Evolutionary conservation across 2,329 filamentous ascomycete species (phyloP), one percentile per base, ranked within the genome.

Genomic region (Taxawa tesnikishii): DNA sequence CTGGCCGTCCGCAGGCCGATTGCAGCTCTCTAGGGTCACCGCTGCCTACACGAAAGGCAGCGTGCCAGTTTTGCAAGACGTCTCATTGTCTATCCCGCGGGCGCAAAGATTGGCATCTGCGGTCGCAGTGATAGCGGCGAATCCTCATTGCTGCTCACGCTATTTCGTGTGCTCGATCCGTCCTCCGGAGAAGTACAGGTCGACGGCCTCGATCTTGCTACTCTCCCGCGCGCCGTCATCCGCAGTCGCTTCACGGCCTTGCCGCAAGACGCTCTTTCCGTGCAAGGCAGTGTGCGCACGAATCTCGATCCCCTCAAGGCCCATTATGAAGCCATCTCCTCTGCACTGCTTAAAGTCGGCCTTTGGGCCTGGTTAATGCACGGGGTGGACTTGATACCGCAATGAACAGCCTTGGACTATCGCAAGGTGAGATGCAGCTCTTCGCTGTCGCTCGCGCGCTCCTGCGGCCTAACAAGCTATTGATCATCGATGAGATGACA

Each of bases 1-100:
- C 1, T 90, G 83, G 83, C 83, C 83, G 0, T 72, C 70, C 0
- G 70, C 80, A 40, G 83, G 83, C 5, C 64, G 68, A 8, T 65
- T 93, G 26, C 75, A 85, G 43, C 72, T 88, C n/a, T 57, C 75
- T 12, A 68, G 83, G 35, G 65, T 92, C 0, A 31, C 37, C 23
- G 47, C 47, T 13, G 34, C 42, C 6, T 50, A 49, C 31, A 38
- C 38, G 6, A 21, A 36, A 9, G 31, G 12, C n/a, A 38, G 44
- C 19, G 47, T 53, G 12, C 47, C 49, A 6, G 61, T 66, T 3
- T 52, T 70, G 31, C 51, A 57, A n/a, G 44, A 62, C 13, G 50
- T 73, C 21, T 63, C 54, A 7, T 43, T 74, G 2, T 50, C 53
- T 3, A 59, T 73, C 26, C 34, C 51, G 4, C 43, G 0, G 68